Conservation (phyloP, 805 yeast genomes). For the Ogataea thermomethanolica region DNA sequence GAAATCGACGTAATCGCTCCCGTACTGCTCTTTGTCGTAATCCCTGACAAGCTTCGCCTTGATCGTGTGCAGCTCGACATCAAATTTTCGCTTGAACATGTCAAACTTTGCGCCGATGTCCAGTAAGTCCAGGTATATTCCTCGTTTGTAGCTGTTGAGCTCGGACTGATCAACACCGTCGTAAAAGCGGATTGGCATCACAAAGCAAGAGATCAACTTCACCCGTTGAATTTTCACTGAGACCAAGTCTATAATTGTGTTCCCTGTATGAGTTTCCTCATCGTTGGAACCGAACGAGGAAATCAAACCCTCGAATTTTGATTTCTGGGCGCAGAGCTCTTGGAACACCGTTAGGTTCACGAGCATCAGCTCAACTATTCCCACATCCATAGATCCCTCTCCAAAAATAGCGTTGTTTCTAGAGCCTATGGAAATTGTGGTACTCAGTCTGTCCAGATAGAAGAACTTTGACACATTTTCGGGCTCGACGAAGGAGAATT, state of each 20-base stretch:
- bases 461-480: constrained; percentile 10
- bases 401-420: constrained; percentile 6
- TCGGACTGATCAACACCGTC: constrained; percentile 29
- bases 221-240: constrained; percentile 13
- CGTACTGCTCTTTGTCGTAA: constrained; percentile 15
- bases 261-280: background rate
- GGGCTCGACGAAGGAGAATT: constrained; percentile 17
- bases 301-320: background rate
- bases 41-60: constrained; percentile 20
- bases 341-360: constrained; percentile 15
- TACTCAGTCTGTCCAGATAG: constrained; percentile 17
- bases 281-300: background rate
- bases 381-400: constrained; percentile 5
- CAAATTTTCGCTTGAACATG: constrained; percentile 6
- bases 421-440: constrained; percentile 11
- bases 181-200: constrained; percentile 30
- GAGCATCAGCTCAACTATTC: constrained; percentile 15
- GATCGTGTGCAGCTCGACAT: constrained; percentile 10
- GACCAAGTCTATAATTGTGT: constrained; percentile 8
- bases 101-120: constrained; percentile 5
- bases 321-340: constrained; percentile 10
- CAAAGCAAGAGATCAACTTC: constrained; percentile 26
- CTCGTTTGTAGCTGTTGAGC: constrained; percentile 29
- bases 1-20: constrained; percentile 10
- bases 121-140: constrained; percentile 15